phyloP scores from a whole-genome alignment of 2,329 filamentous ascomycete species.

The Talaromyces sp. region DNA sequence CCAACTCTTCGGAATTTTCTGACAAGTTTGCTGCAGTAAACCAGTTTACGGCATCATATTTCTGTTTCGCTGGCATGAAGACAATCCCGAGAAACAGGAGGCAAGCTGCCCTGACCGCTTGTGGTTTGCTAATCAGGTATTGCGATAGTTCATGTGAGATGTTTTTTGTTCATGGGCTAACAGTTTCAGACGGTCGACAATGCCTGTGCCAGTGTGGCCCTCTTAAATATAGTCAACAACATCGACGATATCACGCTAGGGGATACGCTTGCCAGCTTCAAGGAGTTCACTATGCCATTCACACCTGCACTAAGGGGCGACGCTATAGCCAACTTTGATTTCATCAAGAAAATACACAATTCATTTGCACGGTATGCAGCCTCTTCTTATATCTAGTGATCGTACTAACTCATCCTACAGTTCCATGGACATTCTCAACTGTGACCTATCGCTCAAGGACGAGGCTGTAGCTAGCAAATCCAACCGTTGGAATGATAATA shows the following conservation, averaged over 20 bases:
- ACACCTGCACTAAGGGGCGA: slow-evolving; percentile 72
- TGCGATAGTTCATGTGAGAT: slow-evolving; percentile 18
- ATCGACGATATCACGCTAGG: slow-evolving; percentile 64
- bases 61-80: slow-evolving; percentile 69
- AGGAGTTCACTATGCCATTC: slow-evolving; percentile 65
- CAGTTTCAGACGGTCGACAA: slow-evolving; percentile 66
- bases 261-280: slow-evolving; percentile 67
- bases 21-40: slow-evolving; percentile 46
- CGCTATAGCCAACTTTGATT: slow-evolving; percentile 68
- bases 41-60: slow-evolving; percentile 86
- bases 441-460: slow-evolving; percentile 61
- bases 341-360: slow-evolving; percentile 81
- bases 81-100: slow-evolving; percentile 52
- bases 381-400: neutral
- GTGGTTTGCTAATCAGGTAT: slow-evolving; percentile 92
- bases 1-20: neutral
- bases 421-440: slow-evolving; percentile 71
- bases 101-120: slow-evolving; percentile 61
- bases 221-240: slow-evolving; percentile 94
- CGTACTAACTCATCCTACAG: slow-evolving; percentile 36
- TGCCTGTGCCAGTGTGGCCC: slow-evolving; percentile 85
- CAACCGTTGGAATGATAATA: slow-evolving; percentile 38
- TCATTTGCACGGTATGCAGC: slow-evolving; percentile 68
- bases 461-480: slow-evolving; percentile 40
- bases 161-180: too few species aligned